Base-by-base conservation (phyloP, 2,329 filamentous ascomycete species). In the Xylariaceae sp. region DNA sequence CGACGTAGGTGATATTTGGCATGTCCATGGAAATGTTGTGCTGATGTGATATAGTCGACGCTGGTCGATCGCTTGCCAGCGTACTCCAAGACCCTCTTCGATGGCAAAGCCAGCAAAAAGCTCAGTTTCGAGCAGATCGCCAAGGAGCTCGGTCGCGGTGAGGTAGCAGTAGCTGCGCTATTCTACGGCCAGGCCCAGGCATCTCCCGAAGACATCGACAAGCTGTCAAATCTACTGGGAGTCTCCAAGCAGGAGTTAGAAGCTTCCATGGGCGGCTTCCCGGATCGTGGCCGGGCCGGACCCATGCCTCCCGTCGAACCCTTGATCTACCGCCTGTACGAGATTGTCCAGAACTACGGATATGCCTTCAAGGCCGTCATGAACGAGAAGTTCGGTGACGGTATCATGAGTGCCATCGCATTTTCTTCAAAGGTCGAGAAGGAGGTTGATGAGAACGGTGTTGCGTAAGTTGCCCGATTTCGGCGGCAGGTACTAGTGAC, bases 271-370 rank as follows among this genome's bases (percentile, higher is more conserved):
- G 75, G 75, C 32, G 86, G 83, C 0, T 91, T 88, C 63, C 91
- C 90, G 0, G 89, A 96, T 67, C 81, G 91, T 3, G 91, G 91
- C 32, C 77, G 83, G 46, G 80, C 85, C 0, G 82, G 89, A 1
- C 86, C 90, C 49, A 91, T 94, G 88, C 89, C 89, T 1, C 89
- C 89, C 0, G 84, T 81, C 51, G 90, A 95, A 66, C 90, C 90
- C 5, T 71, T 95, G 59, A 91, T 96, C 65, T 97, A 97, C 69
- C 78, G 92, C 2, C 69, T 96, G 52, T 96, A 90, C 68, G 92
- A 97, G 76, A 87, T 96, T 66, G 86, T 97, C 54, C 91, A 96
- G 74, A 97, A 96, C 69, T 96, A 96, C 64, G 92, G 92, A 1
- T 95, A 96, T 68, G 89, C 91, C 1, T 96, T 95, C 73, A 96